Conservation (phyloP, 208 protist species). For the Leishmania tarentolae region DNA sequence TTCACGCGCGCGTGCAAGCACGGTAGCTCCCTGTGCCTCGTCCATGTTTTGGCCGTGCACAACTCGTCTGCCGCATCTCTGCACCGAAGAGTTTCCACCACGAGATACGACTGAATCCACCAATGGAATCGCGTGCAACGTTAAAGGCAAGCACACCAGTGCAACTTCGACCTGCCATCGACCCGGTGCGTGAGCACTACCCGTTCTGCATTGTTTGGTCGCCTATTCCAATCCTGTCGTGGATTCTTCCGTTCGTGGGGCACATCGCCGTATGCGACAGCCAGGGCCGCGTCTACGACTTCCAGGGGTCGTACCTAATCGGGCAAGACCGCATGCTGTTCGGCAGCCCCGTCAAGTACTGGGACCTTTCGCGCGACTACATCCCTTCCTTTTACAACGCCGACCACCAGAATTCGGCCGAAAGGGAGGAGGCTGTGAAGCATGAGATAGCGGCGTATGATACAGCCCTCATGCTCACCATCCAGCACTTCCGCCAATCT, state of each 20-base stretch:
- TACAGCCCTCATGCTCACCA: conserved; percentile 36
- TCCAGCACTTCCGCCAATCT: conserved; percentile 58
- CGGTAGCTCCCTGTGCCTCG: not conserved
- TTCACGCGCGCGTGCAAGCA: not conserved
- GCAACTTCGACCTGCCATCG: conserved; percentile 52
- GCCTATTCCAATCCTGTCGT: conserved; percentile 87
- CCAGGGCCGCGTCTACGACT: conserved; percentile 87
- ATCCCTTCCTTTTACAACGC: conserved; percentile 60
- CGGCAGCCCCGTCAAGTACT: conserved; percentile 82
- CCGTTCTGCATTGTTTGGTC: conserved; percentile 94
- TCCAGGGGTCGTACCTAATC: conserved; percentile 86
- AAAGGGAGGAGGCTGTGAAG: conserved; percentile 27
- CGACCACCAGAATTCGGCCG: conserved; percentile 3
- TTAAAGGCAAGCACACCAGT: conserved; percentile 14
- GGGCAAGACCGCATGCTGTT: conserved; percentile 90
- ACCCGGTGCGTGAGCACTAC: conserved; percentile 71
- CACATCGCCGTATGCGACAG: conserved; percentile 92
- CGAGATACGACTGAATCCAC: not conserved
- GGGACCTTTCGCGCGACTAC: conserved; percentile 64
- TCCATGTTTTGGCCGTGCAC: not conserved
- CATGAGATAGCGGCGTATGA: conserved; percentile 66
- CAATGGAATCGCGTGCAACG: not conserved
- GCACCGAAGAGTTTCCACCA: not conserved
- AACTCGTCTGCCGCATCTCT: not conserved
- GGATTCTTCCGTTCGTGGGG: conserved; percentile 90